Percentiles rank a stretch among this genome's conserved stretches.
Evolutionary conservation across 2,329 filamentous ascomycete genomes (phyloP).

Genomic region (Simplicillium sp.): DNA sequence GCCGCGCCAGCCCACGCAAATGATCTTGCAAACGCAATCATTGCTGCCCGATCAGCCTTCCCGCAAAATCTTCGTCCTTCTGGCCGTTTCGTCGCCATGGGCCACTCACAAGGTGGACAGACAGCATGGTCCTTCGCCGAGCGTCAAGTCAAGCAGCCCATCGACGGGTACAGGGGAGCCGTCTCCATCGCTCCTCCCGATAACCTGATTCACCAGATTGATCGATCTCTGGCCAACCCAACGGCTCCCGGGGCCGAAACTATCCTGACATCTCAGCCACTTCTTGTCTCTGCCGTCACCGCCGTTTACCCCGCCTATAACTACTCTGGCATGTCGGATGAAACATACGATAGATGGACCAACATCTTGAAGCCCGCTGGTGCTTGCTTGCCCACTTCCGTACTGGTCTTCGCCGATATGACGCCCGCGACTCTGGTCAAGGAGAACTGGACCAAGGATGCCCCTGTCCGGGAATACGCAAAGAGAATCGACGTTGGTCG

Average conservation of each 20-base stretch:
- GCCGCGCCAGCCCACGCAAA: slow-evolving; percentile 9
- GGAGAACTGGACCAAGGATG: background rate
- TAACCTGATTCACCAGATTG: slow-evolving; percentile 5
- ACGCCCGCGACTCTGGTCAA: too few species aligned
- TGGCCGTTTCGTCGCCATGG: too few species aligned
- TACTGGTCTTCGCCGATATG: too few species aligned
- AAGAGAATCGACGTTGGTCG: too few species aligned
- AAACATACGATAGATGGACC: slow-evolving; percentile 9
- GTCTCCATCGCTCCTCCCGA: slow-evolving; percentile 6
- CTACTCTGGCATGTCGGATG: slow-evolving; percentile 6
- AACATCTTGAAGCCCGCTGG: slow-evolving; percentile 7
- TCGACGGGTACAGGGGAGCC: slow-evolving; percentile 9
- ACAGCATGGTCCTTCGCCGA: slow-evolving; percentile 8
- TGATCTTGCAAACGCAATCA: slow-evolving; percentile 9
- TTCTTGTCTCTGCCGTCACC: slow-evolving; percentile 2
- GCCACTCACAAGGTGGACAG: too few species aligned
- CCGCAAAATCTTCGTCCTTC: background rate
- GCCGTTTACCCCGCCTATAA: slow-evolving; percentile 9
- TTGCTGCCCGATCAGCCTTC: slow-evolving; percentile 7
- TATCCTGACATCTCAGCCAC: background rate
- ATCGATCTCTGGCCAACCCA: slow-evolving; percentile 1
- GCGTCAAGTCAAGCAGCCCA: slow-evolving; percentile 7
- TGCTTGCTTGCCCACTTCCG: slow-evolving; percentile 6
- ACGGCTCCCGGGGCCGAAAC: slow-evolving; percentile 4
- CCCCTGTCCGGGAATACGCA: slow-evolving; percentile 3